Evolutionary conservation across 176 grass and related monocot genomes (phyloP).

Genomic region (Thalia dealbata): DNA sequence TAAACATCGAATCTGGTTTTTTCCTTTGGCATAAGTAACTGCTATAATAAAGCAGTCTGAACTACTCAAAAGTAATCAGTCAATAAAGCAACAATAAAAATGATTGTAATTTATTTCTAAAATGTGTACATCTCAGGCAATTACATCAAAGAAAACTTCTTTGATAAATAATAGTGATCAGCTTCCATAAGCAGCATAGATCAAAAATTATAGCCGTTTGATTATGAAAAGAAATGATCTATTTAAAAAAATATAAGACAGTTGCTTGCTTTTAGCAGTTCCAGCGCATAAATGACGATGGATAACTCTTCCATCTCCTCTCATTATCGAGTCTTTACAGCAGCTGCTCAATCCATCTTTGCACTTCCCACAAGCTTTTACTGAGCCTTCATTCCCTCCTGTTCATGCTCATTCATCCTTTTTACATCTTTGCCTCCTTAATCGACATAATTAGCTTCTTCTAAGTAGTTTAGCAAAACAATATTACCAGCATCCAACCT

Average conservation of each 20-base stretch:
- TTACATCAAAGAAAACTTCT: background rate
- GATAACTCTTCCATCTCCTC: background rate
- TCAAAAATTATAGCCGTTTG: background rate
- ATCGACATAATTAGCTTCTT: no score
- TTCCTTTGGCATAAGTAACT: background rate
- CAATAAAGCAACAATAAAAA: background rate
- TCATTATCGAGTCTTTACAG: background rate
- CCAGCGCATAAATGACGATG: background rate
- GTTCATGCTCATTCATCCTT: no score
- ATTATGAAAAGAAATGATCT: background rate
- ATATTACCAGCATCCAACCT: background rate
- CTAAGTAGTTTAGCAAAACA: background rate
- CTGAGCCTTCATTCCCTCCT: no score
- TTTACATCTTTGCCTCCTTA: no score
- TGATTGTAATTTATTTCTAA: background rate
- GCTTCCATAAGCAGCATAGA: background rate
- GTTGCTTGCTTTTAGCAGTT: background rate
- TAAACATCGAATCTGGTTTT: background rate
- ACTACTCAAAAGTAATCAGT: background rate
- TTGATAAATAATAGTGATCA: background rate
- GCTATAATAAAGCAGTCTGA: background rate
- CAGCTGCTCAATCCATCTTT: background rate
- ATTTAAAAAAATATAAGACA: background rate
- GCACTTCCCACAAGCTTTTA: no score
- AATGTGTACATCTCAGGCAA: background rate